Percentiles rank a stretch among this genome's conserved stretches.
phyloP scores from a whole-genome alignment of 2,329 filamentous ascomycete genomes.

The Rugonectria rugulosa region DNA sequence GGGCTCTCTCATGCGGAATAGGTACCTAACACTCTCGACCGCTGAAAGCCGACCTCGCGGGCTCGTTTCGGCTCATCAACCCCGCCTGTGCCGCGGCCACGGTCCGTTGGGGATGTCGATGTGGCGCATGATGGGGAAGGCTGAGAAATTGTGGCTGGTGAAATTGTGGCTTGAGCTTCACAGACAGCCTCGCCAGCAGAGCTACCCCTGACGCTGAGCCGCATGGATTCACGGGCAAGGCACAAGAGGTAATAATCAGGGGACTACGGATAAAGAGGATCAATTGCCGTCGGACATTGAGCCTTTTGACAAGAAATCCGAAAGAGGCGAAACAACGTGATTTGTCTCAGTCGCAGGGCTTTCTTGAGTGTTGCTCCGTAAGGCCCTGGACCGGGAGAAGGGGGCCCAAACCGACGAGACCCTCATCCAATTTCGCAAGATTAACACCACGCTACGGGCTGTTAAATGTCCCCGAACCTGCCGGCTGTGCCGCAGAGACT shows the following conservation, averaged over 20 bases:
- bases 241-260: no score
- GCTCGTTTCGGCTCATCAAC: conserved; percentile 29
- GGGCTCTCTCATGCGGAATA: conserved; percentile 25
- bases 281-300: no score
- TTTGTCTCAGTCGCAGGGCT: no score
- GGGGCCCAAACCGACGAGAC: neutral
- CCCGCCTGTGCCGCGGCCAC: conserved; percentile 17
- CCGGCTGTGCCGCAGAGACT: conserved; percentile 11
- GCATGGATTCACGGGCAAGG: no score
- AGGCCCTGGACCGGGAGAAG: no score
- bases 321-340: neutral
- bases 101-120: no score
- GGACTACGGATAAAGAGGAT: no score
- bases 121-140: conserved; percentile 36
- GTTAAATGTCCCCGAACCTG: conserved; percentile 29
- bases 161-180: neutral
- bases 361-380: no score
- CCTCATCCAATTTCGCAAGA: conserved; percentile 29
- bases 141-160: conserved; percentile 22
- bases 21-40: conserved; percentile 16
- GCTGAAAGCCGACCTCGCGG: conserved; percentile 38
- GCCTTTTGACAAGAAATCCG: no score
- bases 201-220: neutral
- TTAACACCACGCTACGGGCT: conserved; percentile 29
- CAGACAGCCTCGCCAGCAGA: no score